A percentile compares a stretch with the other conserved stretches of the same genome.
Conservation (phyloP, 2,329 filamentous ascomycete genomes). For the Nothopassalora personata region DNA sequence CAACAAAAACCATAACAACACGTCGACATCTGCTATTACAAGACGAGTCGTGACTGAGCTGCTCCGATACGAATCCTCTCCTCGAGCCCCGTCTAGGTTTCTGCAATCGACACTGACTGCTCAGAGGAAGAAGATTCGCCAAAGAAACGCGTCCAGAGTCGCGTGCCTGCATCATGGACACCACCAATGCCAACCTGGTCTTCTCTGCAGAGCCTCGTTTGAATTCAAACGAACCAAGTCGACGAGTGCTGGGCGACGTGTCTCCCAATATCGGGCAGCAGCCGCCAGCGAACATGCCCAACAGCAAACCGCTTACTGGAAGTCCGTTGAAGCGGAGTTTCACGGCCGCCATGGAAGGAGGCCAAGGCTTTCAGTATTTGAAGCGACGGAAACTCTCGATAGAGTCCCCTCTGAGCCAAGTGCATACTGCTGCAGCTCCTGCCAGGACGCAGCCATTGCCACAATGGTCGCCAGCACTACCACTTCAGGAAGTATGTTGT, state of each 20-base stretch:
- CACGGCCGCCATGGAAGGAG: constrained; percentile 27
- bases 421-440: not conserved
- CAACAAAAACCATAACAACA: not conserved
- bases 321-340: constrained; percentile 33
- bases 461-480: not conserved
- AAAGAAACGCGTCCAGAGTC: constrained; percentile 14
- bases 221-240: constrained; percentile 6
- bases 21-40: not conserved
- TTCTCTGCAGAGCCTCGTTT: constrained; percentile 5
- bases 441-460: not conserved
- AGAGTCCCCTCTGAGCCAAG: constrained; percentile 7
- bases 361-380: constrained; percentile 31
- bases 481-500: not conserved
- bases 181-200: not conserved
- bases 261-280: constrained; percentile 29
- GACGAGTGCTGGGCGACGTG: constrained; percentile 28
- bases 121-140: not conserved
- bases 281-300: constrained; percentile 5
- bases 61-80: not conserved
- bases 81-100: not conserved
- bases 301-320: constrained; percentile 22
- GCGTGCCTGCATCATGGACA: constrained; percentile 19
- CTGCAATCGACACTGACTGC: not conserved
- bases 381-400: constrained; percentile 27
- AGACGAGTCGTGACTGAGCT: not conserved